Evolutionary conservation across 192 early-diverging fungal species (phyloP).

Genomic region (Ambispora gerdemannii): DNA sequence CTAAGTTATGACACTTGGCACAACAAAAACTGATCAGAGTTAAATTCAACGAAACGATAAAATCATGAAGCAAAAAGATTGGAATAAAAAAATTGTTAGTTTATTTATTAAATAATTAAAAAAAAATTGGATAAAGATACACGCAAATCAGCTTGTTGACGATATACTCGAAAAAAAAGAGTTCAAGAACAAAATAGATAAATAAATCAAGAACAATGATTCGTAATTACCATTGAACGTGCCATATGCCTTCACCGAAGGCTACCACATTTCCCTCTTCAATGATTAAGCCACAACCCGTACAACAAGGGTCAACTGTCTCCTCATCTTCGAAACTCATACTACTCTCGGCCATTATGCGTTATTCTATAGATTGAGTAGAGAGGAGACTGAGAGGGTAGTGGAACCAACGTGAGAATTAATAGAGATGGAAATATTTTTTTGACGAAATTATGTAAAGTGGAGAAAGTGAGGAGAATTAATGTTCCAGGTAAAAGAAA

Average conservation of each 20-base stretch:
- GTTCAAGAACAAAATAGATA: not conserved
- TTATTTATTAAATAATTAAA: conserved; percentile 13
- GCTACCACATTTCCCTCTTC: conserved; percentile 76
- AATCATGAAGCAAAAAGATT: not conserved
- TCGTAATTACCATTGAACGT: conserved; percentile 69
- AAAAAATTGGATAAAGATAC: conserved; percentile 1
- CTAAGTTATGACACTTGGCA: conserved; percentile 67
- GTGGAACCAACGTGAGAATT: not conserved
- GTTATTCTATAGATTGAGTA: not conserved
- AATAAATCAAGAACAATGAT: not conserved
- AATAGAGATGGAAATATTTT: not conserved
- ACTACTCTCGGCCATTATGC: not conserved
- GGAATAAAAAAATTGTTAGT: conserved; percentile 17
- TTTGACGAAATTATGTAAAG: not conserved
- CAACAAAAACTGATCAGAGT: conserved; percentile 73
- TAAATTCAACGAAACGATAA: not conserved
- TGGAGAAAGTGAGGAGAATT: not conserved
- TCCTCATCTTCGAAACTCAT: conserved; percentile 1
- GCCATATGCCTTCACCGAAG: conserved; percentile 79
- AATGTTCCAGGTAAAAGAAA: too few species aligned
- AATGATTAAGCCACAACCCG: conserved; percentile 65
- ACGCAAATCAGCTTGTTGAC: too few species aligned
- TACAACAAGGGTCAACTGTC: conserved; percentile 52
- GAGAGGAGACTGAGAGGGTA: not conserved
- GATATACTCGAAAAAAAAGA: too few species aligned